These are phyloP conservation scores for Pyrenula aspistea DNA, from an alignment of 495 filamentous ascomycete genomes.

Conservation along the genomic window DNA sequence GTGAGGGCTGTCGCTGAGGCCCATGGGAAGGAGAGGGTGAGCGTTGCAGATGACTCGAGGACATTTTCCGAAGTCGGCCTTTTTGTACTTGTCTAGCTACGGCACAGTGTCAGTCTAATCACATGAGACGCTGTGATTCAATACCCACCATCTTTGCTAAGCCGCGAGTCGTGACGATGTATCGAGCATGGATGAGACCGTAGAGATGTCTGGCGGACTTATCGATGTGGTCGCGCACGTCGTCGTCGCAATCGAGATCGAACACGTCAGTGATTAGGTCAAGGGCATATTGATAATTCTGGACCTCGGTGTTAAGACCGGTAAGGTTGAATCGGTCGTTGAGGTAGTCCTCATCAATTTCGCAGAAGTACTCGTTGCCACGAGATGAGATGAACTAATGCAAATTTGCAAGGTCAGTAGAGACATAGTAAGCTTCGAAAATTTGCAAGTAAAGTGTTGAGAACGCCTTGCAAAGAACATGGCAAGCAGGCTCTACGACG, in stretches of 20 bases:
- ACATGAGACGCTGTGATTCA: too few species aligned
- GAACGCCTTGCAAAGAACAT: too few species aligned
- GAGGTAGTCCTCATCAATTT: constrained; percentile 98
- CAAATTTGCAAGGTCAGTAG: too few species aligned
- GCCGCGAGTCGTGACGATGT: constrained; percentile 92
- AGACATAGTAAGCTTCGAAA: too few species aligned
- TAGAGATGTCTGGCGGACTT: constrained; percentile 95
- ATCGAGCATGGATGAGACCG: constrained; percentile 89
- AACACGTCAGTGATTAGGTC: constrained; percentile 99
- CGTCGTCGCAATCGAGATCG: constrained; percentile 96
- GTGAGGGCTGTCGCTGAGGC: constrained; percentile 76
- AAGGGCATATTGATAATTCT: constrained; percentile 97
- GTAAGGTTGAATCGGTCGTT: constrained; percentile 98
- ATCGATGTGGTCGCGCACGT: constrained; percentile 94
- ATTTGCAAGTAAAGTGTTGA: too few species aligned
- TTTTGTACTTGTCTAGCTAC: constrained; percentile 97
- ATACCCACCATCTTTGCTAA: constrained; percentile 83
- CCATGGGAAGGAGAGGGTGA: constrained; percentile 86
- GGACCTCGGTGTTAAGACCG: constrained; percentile 90
- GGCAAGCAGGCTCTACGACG: too few species aligned
- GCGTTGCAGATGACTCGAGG: constrained; percentile 87
- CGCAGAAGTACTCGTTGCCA: constrained; percentile 98
- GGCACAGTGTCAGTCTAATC: too few species aligned
- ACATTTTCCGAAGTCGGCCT: constrained; percentile 95
- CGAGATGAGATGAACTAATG: constrained; percentile 88